phyloP scores from a whole-genome alignment of 768 basidiomycete species.

The Coprinellus micaceus region DNA sequence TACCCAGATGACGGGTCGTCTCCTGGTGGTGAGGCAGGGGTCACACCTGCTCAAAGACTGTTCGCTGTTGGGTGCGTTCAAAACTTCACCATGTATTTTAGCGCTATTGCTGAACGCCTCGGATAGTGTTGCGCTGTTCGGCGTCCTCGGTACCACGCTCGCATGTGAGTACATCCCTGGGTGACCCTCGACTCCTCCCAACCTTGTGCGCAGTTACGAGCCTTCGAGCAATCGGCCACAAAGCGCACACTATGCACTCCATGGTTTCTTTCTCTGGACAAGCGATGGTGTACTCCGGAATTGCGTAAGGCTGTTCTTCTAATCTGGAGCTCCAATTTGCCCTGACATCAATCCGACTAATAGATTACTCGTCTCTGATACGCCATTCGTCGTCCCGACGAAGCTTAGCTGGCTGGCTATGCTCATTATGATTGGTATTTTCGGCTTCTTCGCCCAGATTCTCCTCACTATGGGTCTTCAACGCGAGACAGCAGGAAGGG shows the following conservation, averaged over 20 bases:
- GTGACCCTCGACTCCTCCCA: neutral
- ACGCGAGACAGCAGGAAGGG: slow-evolving; percentile 63
- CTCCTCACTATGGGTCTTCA: slow-evolving; percentile 46
- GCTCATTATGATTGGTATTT: slow-evolving; percentile 43
- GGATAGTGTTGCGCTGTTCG: slow-evolving; percentile 60
- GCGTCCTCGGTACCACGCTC: slow-evolving; percentile 60
- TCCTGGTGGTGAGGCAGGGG: slow-evolving; percentile 17
- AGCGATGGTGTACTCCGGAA: slow-evolving; percentile 37
- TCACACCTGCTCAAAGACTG: slow-evolving; percentile 39
- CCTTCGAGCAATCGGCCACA: slow-evolving; percentile 61
- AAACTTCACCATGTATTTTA: neutral
- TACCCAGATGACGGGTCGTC: neutral
- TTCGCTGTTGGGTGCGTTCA: slow-evolving; percentile 52
- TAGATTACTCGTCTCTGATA: slow-evolving; percentile 41
- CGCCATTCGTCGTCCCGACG: slow-evolving; percentile 40
- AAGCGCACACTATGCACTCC: slow-evolving; percentile 68
- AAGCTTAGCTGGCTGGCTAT: slow-evolving; percentile 37
- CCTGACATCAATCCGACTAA: neutral
- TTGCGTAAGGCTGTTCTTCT: slow-evolving; percentile 24
- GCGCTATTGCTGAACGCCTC: neutral
- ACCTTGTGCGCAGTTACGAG: slow-evolving; percentile 26
- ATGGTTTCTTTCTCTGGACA: slow-evolving; percentile 60
- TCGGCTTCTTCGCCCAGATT: slow-evolving; percentile 42
- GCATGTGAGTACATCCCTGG: slow-evolving; percentile 50
- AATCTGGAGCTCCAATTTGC: neutral